Evolutionary conservation across 441 rosid genomes (phyloP).

Genomic region (Viola pubescens): DNA sequence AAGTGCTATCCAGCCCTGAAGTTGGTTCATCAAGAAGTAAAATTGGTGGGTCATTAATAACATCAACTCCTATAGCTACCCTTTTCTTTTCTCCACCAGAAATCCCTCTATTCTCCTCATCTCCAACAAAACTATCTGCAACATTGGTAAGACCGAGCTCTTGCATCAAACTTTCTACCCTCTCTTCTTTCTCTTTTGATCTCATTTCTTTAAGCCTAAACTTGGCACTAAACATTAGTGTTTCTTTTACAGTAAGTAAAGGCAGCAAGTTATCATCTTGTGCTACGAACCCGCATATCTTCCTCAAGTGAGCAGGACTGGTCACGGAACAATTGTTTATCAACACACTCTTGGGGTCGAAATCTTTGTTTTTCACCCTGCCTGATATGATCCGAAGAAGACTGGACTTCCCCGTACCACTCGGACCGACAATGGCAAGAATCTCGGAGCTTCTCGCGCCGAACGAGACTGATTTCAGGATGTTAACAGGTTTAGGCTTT

Average conservation of each 20-base stretch:
- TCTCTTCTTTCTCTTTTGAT: slow-evolving; percentile 38
- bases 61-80: slow-evolving; percentile 60
- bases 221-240: slow-evolving; percentile 67
- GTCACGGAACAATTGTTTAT: slow-evolving; percentile 40
- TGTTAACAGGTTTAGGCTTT: slow-evolving; percentile 37
- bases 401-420: slow-evolving; percentile 73
- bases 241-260: slow-evolving; percentile 76
- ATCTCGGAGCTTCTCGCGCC: slow-evolving; percentile 61
- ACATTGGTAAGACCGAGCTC: slow-evolving; percentile 48
- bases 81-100: slow-evolving; percentile 74
- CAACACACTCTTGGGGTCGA: slow-evolving; percentile 47
- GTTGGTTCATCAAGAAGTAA: slow-evolving; percentile 71
- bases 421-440: slow-evolving; percentile 71
- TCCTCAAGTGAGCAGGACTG: slow-evolving; percentile 43
- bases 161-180: slow-evolving; percentile 55
- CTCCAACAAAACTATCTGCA: slow-evolving; percentile 61
- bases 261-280: slow-evolving; percentile 91
- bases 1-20: slow-evolving; percentile 60
- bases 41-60: slow-evolving; percentile 60
- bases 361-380: slow-evolving; percentile 45
- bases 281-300: slow-evolving; percentile 72
- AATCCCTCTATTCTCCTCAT: slow-evolving; percentile 64
- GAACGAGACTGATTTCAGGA: slow-evolving; percentile 62
- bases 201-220: slow-evolving; percentile 57
- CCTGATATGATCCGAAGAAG: slow-evolving; percentile 53